Conservation (phyloP, 106 monocot species). For the Phalaenopsis equestris region DNA sequence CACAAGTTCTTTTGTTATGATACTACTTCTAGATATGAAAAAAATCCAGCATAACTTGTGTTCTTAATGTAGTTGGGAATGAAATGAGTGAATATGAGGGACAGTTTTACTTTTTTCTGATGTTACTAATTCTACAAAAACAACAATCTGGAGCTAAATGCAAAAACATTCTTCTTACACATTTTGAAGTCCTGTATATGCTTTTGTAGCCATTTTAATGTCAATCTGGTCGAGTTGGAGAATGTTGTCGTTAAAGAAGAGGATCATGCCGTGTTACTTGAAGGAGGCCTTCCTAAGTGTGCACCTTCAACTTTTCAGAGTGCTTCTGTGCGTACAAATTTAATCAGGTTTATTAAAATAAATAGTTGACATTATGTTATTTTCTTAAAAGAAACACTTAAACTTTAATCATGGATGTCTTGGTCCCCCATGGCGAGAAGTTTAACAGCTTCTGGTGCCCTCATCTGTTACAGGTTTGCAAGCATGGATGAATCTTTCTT, state of each 20-base stretch:
- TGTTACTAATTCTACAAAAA: conserved; percentile 2
- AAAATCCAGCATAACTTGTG: neutral
- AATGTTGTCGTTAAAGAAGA: conserved; percentile 61
- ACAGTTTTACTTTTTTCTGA: neutral
- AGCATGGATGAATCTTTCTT: conserved; percentile 71
- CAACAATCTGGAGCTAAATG: neutral
- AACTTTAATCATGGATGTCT: neutral
- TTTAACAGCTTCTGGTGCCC: conserved; percentile 5
- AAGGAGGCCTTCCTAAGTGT: conserved; percentile 77
- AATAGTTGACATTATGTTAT: neutral
- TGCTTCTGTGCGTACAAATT: conserved; percentile 44
- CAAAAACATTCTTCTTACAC: neutral
- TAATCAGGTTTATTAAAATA: conserved; percentile 46
- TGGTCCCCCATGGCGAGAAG: neutral
- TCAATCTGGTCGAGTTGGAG: conserved; percentile 60
- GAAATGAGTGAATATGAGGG: neutral
- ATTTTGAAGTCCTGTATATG: neutral
- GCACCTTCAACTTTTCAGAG: conserved; percentile 45
- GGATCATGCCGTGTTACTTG: conserved; percentile 59
- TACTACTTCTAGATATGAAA: neutral
- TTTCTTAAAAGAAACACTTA: neutral
- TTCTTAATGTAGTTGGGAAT: neutral
- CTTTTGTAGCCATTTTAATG: conserved; percentile 72
- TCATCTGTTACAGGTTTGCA: conserved; percentile 45
- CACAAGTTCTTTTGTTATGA: neutral